A percentile compares a stretch with the other conserved stretches of the same genome.
phyloP scores from a whole-genome alignment of 805 yeast genomes.

The Debaryomyces prosopidis region DNA sequence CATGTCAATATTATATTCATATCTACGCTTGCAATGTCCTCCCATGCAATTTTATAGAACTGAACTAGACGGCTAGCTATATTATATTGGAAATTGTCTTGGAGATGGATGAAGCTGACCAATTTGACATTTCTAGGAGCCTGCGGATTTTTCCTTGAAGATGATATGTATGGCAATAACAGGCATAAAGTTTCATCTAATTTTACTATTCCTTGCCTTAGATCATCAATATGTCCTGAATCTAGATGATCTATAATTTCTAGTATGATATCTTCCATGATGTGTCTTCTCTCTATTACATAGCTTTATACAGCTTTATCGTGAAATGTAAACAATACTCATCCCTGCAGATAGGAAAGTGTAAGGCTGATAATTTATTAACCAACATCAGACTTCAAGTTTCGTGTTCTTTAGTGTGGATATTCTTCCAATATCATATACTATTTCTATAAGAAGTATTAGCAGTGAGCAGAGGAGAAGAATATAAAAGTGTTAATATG shows the following conservation, averaged over 20 bases:
- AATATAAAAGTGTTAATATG: not conserved
- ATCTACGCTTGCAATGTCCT: conserved; percentile 5
- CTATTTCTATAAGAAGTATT: not conserved
- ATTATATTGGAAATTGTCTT: conserved; percentile 56
- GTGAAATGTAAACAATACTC: conserved; percentile 1
- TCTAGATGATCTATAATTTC: conserved; percentile 17
- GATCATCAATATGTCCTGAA: conserved; percentile 5
- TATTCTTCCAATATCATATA: not conserved
- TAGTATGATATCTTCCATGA: conserved; percentile 9
- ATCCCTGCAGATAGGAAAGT: not conserved
- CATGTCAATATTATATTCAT: conserved; percentile 14
- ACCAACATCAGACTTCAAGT: not conserved
- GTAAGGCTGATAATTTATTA: not conserved
- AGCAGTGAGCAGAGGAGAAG: not conserved
- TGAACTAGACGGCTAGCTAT: conserved; percentile 36
- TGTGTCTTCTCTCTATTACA: not conserved
- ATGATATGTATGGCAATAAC: conserved; percentile 16
- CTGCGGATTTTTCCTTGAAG: conserved; percentile 4
- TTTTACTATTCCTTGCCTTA: conserved; percentile 14
- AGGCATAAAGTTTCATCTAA: conserved; percentile 18
- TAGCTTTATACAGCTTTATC: not conserved
- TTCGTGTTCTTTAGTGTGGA: not conserved
- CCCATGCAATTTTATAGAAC: conserved; percentile 9
- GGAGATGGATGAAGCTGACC: conserved; percentile 41
- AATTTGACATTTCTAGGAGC: not conserved